Conservation (phyloP, 352 stramenopile species). For the Phytophthora colocasiae region DNA sequence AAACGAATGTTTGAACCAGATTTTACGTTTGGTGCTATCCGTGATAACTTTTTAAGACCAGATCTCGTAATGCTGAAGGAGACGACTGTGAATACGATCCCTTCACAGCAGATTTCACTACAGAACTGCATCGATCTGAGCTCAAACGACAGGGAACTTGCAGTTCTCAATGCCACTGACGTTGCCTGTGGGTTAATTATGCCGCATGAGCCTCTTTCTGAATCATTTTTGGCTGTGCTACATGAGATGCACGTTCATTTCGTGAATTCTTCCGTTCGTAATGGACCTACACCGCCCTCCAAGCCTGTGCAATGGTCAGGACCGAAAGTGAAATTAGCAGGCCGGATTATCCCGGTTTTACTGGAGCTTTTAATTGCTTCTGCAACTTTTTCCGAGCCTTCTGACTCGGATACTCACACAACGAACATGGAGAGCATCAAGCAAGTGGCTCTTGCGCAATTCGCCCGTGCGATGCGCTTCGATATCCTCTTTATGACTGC, state of each 20-base stretch:
- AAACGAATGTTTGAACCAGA: conserved; percentile 49
- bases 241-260: conserved; percentile 51
- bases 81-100: conserved; percentile 26
- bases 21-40: conserved; percentile 56
- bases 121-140: conserved; percentile 57
- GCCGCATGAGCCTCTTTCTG: conserved; percentile 52
- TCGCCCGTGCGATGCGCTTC: conserved; percentile 43
- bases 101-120: conserved; percentile 21
- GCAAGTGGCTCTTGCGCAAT: conserved; percentile 37
- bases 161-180: conserved; percentile 38
- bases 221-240: conserved; percentile 42
- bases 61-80: conserved; percentile 63
- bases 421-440: conserved; percentile 20
- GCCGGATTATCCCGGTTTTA: conserved; percentile 45
- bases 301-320: conserved; percentile 35
- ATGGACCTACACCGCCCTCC: neutral
- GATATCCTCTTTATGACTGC: conserved; percentile 48
- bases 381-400: conserved; percentile 32
- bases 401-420: neutral
- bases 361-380: conserved; percentile 48
- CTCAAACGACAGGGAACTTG: conserved; percentile 49
- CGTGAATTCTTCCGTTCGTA: conserved; percentile 1
- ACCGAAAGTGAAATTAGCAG: conserved; percentile 45
- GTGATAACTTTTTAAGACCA: conserved; percentile 66
- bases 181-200: conserved; percentile 41